These are phyloP conservation scores for Volvox reticuliferus DNA, from an alignment of 139 green algal genomes.

Conservation along the genomic window DNA sequence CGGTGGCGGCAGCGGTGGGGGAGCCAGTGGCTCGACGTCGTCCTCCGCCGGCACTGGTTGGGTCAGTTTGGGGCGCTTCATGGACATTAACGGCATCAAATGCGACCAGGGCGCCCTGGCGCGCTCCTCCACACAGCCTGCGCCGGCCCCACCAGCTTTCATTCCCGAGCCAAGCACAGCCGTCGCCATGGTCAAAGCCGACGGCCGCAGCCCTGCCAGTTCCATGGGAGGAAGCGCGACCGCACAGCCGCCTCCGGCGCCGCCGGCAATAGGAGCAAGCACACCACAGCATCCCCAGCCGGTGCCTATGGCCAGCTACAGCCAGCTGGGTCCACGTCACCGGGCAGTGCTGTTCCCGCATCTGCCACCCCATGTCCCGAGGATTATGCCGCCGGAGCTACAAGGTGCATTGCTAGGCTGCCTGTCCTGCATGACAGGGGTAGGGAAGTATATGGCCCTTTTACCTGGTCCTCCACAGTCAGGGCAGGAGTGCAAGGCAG, in stretches of 20 bases:
- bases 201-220: not conserved
- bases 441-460: too few species aligned
- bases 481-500: too few species aligned
- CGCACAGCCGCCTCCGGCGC: not conserved
- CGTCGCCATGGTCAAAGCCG: not conserved
- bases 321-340: not conserved
- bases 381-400: not conserved
- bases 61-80: constrained; percentile 16
- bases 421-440: too few species aligned
- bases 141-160: constrained; percentile 1
- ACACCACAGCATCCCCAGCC: too few species aligned
- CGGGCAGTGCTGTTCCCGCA: not conserved
- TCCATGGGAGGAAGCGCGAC: not conserved
- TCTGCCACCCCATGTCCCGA: not conserved
- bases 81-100: not conserved
- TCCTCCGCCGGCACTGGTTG: not conserved
- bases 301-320: constrained; percentile 12
- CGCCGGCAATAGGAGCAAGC: too few species aligned
- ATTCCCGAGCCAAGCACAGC: not conserved
- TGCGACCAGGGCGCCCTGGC: not conserved
- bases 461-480: too few species aligned
- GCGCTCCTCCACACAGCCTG: too few species aligned
- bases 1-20: not conserved
- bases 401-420: not conserved
- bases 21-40: too few species aligned